Conservation (phyloP, 805 yeast genomes). For the Candida boidinii region DNA sequence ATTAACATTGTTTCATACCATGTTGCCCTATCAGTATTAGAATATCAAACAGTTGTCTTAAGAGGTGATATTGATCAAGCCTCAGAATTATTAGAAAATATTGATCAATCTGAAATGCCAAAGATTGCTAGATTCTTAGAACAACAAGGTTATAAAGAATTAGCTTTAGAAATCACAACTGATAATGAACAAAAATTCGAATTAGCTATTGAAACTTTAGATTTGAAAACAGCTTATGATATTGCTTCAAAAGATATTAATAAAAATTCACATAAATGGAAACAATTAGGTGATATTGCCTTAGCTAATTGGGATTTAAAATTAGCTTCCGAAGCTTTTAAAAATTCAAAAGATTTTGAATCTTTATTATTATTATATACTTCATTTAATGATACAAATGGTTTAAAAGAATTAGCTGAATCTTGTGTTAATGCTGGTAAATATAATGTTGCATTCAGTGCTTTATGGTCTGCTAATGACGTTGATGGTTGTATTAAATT, state of each 20-base stretch:
- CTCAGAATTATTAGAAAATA: constrained; percentile 51
- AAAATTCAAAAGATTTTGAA: constrained; percentile 72
- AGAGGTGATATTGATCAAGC: constrained; percentile 92
- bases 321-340: constrained; percentile 73
- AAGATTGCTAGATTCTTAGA: constrained; percentile 90
- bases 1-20: constrained; percentile 74
- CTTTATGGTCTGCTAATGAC: constrained; percentile 83
- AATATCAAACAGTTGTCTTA: constrained; percentile 90
- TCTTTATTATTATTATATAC: constrained; percentile 77
- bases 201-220: constrained; percentile 70
- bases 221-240: constrained; percentile 63
- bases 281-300: constrained; percentile 82
- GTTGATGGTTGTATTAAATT: constrained; percentile 53
- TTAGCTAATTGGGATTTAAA: constrained; percentile 69
- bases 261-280: constrained; percentile 73
- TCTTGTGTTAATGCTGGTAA: constrained; percentile 67
- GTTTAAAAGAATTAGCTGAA: constrained; percentile 54
- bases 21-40: constrained; percentile 78
- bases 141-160: constrained; percentile 79
- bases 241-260: constrained; percentile 49
- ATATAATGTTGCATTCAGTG: constrained; percentile 84
- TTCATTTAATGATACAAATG: constrained; percentile 62
- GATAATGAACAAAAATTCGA: constrained; percentile 91
- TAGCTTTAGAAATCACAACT: constrained; percentile 74
- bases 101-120: constrained; percentile 57